Percentiles rank a stretch among this genome's conserved stretches.
Evolutionary conservation across 768 basidiomycete species (phyloP).

Genomic region (Trametes sanguinea): DNA sequence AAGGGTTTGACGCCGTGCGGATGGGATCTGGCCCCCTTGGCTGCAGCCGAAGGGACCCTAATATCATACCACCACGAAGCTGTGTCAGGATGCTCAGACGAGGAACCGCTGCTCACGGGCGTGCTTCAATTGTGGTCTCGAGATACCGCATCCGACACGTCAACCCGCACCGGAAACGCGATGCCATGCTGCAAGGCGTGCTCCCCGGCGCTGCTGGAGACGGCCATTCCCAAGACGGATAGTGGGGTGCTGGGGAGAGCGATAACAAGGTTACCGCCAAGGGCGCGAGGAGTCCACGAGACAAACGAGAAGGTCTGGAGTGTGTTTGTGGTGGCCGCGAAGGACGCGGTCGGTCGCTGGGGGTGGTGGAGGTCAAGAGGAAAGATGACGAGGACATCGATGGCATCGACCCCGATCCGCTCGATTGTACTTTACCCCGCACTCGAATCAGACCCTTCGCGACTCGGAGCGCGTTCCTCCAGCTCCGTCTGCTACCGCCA

Average conservation of each 20-base stretch:
- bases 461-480: neutral
- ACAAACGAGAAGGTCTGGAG: conserved; percentile 15
- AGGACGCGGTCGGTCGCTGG: too few relatives aligned
- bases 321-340: neutral
- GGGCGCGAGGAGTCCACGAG: neutral
- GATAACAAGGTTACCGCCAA: neutral
- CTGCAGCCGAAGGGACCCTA: conserved; percentile 5
- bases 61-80: conserved; percentile 19
- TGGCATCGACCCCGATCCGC: neutral
- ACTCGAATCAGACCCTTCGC: neutral
- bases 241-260: neutral
- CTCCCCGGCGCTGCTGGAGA: neutral
- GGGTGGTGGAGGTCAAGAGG: conserved; percentile 12
- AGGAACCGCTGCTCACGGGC: conserved; percentile 6
- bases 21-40: conserved; percentile 6
- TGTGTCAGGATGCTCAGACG: conserved; percentile 4
- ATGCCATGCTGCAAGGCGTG: neutral
- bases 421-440: conserved; percentile 1
- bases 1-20: conserved; percentile 8
- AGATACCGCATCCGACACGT: conserved; percentile 20
- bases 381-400: neutral
- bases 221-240: conserved; percentile 7
- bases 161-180: conserved; percentile 1
- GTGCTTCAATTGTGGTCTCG: neutral
- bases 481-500: neutral